Base-by-base conservation (phyloP, 1,284 basidiomycete species). In the Heliocybe sulcata region DNA sequence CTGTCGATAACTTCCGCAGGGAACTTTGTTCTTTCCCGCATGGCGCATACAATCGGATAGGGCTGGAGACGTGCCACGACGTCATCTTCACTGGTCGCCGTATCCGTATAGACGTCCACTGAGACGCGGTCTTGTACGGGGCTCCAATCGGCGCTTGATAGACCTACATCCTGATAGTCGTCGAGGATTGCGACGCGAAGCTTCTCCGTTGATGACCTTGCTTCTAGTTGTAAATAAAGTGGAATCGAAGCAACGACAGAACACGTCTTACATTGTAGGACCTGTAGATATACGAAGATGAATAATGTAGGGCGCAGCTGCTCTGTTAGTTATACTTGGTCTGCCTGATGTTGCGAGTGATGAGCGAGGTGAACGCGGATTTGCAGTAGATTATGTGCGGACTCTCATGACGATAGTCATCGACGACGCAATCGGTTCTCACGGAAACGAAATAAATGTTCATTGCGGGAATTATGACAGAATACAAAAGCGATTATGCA, bases 21-120 rank as follows among this genome's bases (percentile, higher is more conserved):
- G 60, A 88, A 79, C 56, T 77, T 81, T 0, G 84, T 86, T 33
- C 84, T 71, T 64, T 87, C 85, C 54, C 84, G 72, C 83, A 86
- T 87, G 2, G 82, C 75, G 62, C 79, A 81, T n/a, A 87, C 72
- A 35, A 87, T 76, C 3, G 77, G 65, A 66, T 79, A 86, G 0
- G 74, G 71, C 48, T 72, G 60, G 38, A 87, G 71, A 45, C 81
- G 71, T 45, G 72, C 61, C 1, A 74, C 75, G 2, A 86, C 72
- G 20, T 65, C 65, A 64, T 77, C 73, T 61, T 82, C 79, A 55
- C 80, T 75, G 12, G 66, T 63, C 33, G 84, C 65, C 1, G 82
- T 81, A 51, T 82, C 76, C 2, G 69, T 69, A 65, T 76, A 82
- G 29, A 79, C 72, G 58, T 81, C 75, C 54, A 81, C 67, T 8